Base-by-base conservation (phyloP, 805 yeast genomes). In the Millerozyma acaciae region DNA sequence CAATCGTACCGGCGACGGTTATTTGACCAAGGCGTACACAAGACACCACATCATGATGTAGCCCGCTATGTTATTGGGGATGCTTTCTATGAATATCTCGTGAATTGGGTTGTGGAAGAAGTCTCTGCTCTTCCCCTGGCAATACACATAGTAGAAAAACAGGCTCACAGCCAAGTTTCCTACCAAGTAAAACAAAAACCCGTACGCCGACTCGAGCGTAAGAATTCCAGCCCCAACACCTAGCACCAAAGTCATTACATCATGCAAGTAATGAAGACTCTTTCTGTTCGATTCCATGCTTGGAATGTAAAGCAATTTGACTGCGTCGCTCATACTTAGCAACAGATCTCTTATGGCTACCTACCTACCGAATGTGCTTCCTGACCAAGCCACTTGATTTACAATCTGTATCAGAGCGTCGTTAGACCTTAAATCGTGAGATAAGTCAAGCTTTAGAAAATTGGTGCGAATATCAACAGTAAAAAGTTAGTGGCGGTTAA, bases 1-100 rank as follows among this genome's bases (percentile, higher is more conserved):
- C 23, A 21, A 21, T 21, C 23, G 4, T 4, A 3, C n/a, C n/a
- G 23, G 23, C 10, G 4, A 3, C 26, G 16, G 18, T 36, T 27
- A 45, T 38, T 60, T 62, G 13, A 65, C 68, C 34, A 67, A 48
- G 0, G 72, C 71, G 43, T 56, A 63, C 23, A 64, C 65, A 49
- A 67, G 53, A 45, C 73, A 67, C 73, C 73, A 67, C 71, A 65
- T 65, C 73, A 67, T 65, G 14, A 66, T 49, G 35, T 44, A 67
- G 6, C 70, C 72, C 1, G 72, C 58, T 4, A 60, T 43, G 34
- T 60, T 57, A 6, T 51, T 47, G 28, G 53, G 39, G 7, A 65
- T 28, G 2, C 64, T 57, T n/a, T 50, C 57, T 8, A 62, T 17
- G 25, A 65, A 59, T 3, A 65, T 45, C 32, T 63, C 65, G 18